Evolutionary conservation across 1,284 basidiomycete genomes (phyloP), one percentile per base, ranked within the genome.

Genomic region (Moesziomyces parantarcticus): DNA sequence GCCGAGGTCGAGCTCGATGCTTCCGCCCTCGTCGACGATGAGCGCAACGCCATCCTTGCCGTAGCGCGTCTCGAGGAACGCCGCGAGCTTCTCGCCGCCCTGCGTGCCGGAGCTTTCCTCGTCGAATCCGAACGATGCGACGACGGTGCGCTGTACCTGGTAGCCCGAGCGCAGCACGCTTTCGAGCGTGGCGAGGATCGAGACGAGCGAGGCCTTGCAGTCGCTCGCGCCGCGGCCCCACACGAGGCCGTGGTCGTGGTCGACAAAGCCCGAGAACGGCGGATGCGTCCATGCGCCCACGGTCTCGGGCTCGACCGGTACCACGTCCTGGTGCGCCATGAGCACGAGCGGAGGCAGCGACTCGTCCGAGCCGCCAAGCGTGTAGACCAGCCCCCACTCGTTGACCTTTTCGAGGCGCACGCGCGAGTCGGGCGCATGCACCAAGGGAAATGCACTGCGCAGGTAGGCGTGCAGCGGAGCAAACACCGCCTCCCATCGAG

Each of bases 111-210:
- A 34, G 5, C 63, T 48, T 82, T 92, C 91, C 76, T 92, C 91
- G 74, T 92, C 90, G 58, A 88, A 89, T 8, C 91, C 91, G 50
- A 88, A 89, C 0, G 88, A 87, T 25, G 90, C 84, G 20, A 91
- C 85, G 34, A 92, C 82, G 3, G 73, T 76, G 21, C 85, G 76
- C 39, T 75, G 63, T 2, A 87, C 87, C 59, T 82, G 61, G 69
- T 83, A 88, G 23, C 56, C 64, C 8, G 63, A 43, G 2, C 83
- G 85, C 29, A 86, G 68, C 21, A 89, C 83, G 50, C 84, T 84
- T 77, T 88, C 87, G n/a, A 88, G 68, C 0, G 87, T 83, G 3
- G 84, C 82, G 23, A 87, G 79, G 54, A 87, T 85, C 6, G 84
- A 85, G 42, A 87, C 75, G 25, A 87, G 72, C 55, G 84, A 83